Base-by-base conservation (phyloP, 2,329 filamentous ascomycete species). In the Apiospora kogelbergensis region DNA sequence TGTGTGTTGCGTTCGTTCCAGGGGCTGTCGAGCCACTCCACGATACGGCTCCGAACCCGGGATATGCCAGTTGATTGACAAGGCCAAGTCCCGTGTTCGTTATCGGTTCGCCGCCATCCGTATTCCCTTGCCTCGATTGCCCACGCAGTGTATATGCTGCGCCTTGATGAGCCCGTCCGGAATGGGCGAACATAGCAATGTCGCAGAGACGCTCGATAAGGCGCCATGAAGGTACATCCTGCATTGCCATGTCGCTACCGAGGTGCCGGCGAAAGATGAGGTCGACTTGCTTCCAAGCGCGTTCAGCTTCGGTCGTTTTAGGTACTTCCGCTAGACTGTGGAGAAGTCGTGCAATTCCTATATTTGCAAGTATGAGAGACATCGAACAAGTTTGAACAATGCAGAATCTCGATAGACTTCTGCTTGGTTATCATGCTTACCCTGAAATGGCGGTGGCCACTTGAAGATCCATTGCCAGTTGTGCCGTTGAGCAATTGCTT, bases 201-300 rank as follows among this genome's bases (percentile, higher is more conserved):
- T 73, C 72, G 67, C 71, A 72, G 0, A 73, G 68, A 15, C 67
- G 66, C 64, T 73, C 72, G 30, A 73, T 67, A 6, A 71, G 69
- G 1, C 71, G 60, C 72, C 72, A 73, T 13, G 72, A 65, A 9
- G 72, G 70, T 2, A 72, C 66, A 0, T 69, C 68, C 17, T 68
- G 68, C 69, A 72, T 72, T 41, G 63, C 66, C 5, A 72, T 68
- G 30, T 72, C 71, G 6, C 69, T 67, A 48, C 70, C 70, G 48
- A 72, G 72, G 57, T 72, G 71, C 40, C 72, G 68, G 1, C 67
- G 60, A 60, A 73, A 72, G 17, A 68, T 70, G 6, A 71, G 53
- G 60, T 71, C 68, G 13, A 73, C 68, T 46, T 73, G 72, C n/a
- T 68, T 48, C 72, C 72, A 73, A 7, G 72, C 72, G 22, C 72